Evolutionary conservation across 352 stramenopile genomes (phyloP), one percentile per base, ranked within the genome.

Genomic region (Aphanomyces cochlioides): DNA sequence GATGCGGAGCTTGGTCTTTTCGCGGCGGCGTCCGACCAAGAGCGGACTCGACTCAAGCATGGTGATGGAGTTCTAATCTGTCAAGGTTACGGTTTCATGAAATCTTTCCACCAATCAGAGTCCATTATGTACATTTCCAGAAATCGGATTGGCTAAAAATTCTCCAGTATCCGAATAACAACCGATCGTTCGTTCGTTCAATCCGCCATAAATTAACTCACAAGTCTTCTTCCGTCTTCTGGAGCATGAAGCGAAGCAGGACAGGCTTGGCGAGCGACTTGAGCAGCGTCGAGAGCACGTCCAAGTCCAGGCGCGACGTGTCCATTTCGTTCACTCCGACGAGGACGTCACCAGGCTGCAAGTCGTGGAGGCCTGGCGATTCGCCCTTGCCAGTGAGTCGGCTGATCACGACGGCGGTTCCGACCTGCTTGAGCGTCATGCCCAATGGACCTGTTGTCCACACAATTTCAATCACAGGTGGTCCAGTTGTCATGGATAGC

Each of bases 341-440:
- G 8, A 70, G 47, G 21, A 70, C 56, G 54, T 70, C 64, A 50
- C 64, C 64, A 3, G 47, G 17, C 13, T 56, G 64, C 3, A 70
- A 50, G 43, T 40, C 53, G 36, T 36, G n/a, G 17, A 70, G 54
- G 39, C 47, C 47, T 8, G 8, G 13, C 8, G 64, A 47, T 28
- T 70, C 50, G 36, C 64, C 64, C 48, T 70, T 70, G 47, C 64
- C 64, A 7, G 64, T 70, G 54, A 70, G 8, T 4, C 64, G 43
- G 36, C 64, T 70, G n/a, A 70, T 41, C 17, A 56, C 53, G 17
- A 70, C 64, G 21, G 8, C 37, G 6, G 15, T 7, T 4, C 64
- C 64, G 12, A 19, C 47, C 39, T 54, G 43, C 38, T 64, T 60
- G 37, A 70, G 64, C 34, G 64, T 70, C 5, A 70, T 38, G 3